phyloP scores from a whole-genome alignment of 805 yeast genomes.

The Yarrowia sp. region DNA sequence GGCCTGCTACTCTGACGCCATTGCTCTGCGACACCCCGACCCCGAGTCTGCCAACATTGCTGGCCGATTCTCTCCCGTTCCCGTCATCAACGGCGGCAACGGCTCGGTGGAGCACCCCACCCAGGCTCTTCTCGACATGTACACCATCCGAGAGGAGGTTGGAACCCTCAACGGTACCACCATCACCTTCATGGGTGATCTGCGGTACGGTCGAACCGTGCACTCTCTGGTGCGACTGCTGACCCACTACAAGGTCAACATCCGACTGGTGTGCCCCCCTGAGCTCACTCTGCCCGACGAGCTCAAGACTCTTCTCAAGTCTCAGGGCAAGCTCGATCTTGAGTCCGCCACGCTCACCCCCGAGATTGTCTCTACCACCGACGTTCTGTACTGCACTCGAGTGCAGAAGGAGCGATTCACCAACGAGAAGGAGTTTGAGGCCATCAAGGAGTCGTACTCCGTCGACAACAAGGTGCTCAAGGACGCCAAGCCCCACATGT shows the following conservation, averaged over 20 bases:
- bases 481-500: slow-evolving; percentile 97
- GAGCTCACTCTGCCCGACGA: slow-evolving; percentile 84
- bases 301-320: slow-evolving; percentile 68
- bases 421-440: slow-evolving; percentile 75
- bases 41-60: slow-evolving; percentile 93
- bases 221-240: slow-evolving; percentile 92
- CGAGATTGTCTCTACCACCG: slow-evolving; percentile 86
- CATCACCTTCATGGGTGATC: slow-evolving; percentile 98
- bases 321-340: slow-evolving; percentile 69
- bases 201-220: slow-evolving; percentile 97
- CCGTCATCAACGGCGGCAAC: slow-evolving; percentile 97
- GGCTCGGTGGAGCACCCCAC: slow-evolving; percentile 99
- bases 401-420: slow-evolving; percentile 96
- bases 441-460: slow-evolving; percentile 87
- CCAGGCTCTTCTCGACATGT: slow-evolving; percentile 95
- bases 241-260: slow-evolving; percentile 88
- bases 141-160: slow-evolving; percentile 97
- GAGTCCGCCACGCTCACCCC: slow-evolving; percentile 83
- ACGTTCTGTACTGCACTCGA: slow-evolving; percentile 96
- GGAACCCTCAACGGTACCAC: slow-evolving; percentile 99
- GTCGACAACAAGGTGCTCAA: slow-evolving; percentile 91
- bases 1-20: slow-evolving; percentile 95
- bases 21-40: slow-evolving; percentile 95
- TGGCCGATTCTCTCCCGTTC: slow-evolving; percentile 95
- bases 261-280: slow-evolving; percentile 89